These are phyloP conservation scores for Oryza glaberrima DNA, from an alignment of 176 grass and related monocot genomes.

Conservation along the genomic window DNA sequence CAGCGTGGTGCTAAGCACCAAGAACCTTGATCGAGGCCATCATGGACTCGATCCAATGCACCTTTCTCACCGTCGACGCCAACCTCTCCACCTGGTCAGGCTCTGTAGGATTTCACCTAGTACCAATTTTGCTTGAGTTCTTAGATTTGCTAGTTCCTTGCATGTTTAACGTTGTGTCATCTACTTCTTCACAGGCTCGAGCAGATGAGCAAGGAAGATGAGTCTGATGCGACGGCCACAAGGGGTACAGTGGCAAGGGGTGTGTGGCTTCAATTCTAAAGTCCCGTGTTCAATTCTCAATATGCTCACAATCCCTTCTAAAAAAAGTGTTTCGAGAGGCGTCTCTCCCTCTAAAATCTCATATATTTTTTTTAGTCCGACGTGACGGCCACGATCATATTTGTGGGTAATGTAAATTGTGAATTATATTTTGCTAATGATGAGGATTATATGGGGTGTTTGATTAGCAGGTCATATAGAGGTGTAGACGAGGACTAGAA, in stretches of 20 bases:
- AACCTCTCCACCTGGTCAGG: constrained; percentile 81
- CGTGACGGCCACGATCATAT: constrained; percentile 71
- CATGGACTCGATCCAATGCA: constrained; percentile 67
- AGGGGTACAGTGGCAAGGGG: no score
- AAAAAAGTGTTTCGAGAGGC: no score
- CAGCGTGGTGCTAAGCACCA: constrained; percentile 71
- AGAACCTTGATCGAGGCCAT: constrained; percentile 59
- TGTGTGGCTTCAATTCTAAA: no score
- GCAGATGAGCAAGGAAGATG: constrained; percentile 46
- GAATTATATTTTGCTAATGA: no score
- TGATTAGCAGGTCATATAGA: no score
- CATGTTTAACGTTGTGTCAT: background rate
- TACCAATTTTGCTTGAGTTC: background rate
- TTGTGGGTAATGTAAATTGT: constrained; percentile 31
- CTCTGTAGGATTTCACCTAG: constrained; percentile 7
- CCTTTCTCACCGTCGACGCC: constrained; percentile 65
- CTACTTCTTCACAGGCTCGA: no score
- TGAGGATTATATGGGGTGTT: no score
- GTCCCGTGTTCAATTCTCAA: no score
- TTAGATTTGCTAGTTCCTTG: background rate
- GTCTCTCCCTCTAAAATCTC: no score
- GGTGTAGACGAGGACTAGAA: no score
- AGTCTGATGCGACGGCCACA: constrained; percentile 77
- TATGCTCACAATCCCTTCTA: no score
- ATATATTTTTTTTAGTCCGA: constrained; percentile 42